Percentiles rank a stretch among this genome's conserved stretches.
These are phyloP conservation scores for Lepidium africanum DNA, from an alignment of 345 rosid species.

Conservation along the genomic window DNA sequence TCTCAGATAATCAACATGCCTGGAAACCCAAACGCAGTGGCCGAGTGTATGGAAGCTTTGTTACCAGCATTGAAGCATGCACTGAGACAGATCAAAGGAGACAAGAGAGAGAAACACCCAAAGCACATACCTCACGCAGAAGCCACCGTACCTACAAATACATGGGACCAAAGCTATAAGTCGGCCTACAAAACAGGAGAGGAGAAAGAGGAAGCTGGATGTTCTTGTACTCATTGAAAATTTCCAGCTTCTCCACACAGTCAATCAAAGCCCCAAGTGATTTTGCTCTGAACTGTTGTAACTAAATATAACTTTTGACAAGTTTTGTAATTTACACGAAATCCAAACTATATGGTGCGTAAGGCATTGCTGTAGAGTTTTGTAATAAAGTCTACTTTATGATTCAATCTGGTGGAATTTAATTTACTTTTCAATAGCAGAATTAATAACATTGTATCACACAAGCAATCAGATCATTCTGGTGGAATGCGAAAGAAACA, in stretches of 20 bases:
- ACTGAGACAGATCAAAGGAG: constrained; percentile 79
- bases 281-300: neutral
- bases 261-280: neutral
- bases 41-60: constrained; percentile 91
- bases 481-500: no score
- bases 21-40: constrained; percentile 91
- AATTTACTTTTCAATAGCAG: no score
- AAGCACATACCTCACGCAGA: constrained; percentile 73
- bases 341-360: neutral
- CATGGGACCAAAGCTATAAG: constrained; percentile 71
- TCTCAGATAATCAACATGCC: constrained; percentile 92
- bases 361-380: neutral
- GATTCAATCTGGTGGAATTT: no score
- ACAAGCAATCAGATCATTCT: no score
- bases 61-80: constrained; percentile 88
- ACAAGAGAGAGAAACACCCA: constrained; percentile 91
- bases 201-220: constrained; percentile 30
- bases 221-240: constrained; percentile 55
- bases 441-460: no score
- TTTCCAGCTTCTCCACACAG: neutral
- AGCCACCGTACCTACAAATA: constrained; percentile 42
- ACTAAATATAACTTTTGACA: neutral
- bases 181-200: constrained; percentile 31
- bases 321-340: neutral
- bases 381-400: neutral